Evolutionary conservation across 1,284 basidiomycete species (phyloP).

Genomic region (Pulchroboletus neoregius): DNA sequence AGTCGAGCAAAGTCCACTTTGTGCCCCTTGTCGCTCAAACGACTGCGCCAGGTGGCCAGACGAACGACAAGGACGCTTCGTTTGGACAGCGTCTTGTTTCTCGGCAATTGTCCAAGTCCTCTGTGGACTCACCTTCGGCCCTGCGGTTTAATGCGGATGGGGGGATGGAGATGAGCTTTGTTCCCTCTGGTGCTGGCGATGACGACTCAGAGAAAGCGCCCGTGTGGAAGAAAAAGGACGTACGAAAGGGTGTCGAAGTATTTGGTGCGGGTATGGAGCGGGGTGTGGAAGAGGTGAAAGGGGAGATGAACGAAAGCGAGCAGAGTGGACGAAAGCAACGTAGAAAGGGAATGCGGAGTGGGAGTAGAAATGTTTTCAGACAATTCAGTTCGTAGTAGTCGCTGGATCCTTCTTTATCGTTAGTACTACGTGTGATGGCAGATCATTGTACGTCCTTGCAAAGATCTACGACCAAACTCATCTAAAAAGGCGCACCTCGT

Average conservation of each 20-base stretch:
- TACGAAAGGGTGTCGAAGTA: constrained; percentile 63
- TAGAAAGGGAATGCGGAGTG: constrained; percentile 73
- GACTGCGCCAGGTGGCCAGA: constrained; percentile 31
- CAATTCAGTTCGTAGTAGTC: constrained; percentile 28
- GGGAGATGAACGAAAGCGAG: constrained; percentile 52
- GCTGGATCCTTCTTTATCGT: background rate
- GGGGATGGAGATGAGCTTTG: constrained; percentile 64
- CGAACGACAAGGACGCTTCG: constrained; percentile 48
- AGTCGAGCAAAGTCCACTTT: constrained; percentile 47
- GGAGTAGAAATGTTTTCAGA: constrained; percentile 82
- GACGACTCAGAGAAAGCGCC: constrained; percentile 23
- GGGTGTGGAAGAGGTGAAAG: constrained; percentile 51
- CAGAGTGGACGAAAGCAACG: constrained; percentile 67
- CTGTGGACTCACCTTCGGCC: constrained; percentile 8
- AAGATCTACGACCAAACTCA: background rate
- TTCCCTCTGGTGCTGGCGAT: constrained; percentile 44
- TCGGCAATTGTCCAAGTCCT: constrained; percentile 14
- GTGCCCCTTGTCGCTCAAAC: constrained; percentile 56
- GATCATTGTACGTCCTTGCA: constrained; percentile 23
- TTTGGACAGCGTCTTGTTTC: constrained; percentile 64
- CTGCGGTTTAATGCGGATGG: constrained; percentile 39
- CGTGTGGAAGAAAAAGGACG: constrained; percentile 32
- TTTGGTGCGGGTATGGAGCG: constrained; percentile 87
- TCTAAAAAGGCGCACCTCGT: constrained; percentile 1
- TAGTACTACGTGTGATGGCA: constrained; percentile 12